Conservation (phyloP, 805 yeast genomes). For the Jamesozyma piceae region DNA sequence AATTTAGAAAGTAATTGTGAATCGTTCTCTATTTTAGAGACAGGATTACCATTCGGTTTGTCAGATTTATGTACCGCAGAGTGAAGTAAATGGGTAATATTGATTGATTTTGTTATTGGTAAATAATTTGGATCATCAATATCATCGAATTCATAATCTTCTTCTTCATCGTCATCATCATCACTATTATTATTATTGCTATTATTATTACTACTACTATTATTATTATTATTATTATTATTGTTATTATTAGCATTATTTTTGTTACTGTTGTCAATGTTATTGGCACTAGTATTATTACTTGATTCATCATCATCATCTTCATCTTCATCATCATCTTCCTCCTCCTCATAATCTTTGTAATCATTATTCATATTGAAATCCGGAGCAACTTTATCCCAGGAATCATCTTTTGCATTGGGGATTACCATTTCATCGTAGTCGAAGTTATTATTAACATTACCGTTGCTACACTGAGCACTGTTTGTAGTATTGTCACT, state of each 20-base stretch:
- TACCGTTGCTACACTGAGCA: not conserved
- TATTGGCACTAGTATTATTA: no score
- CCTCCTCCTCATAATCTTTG: slow-evolving; percentile 2
- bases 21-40: not conserved
- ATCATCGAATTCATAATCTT: slow-evolving; percentile 9
- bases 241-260: slow-evolving; percentile 1
- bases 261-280: slow-evolving; percentile 2
- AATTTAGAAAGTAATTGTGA: slow-evolving; percentile 9
- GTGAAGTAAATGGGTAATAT: slow-evolving; percentile 29
- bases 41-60: not conserved
- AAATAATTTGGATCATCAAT: slow-evolving; percentile 13
- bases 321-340: slow-evolving; percentile 5
- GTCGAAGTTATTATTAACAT: slow-evolving; percentile 38
- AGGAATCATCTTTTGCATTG: slow-evolving; percentile 37
- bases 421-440: slow-evolving; percentile 69
- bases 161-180: slow-evolving; percentile 14
- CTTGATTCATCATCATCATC: slow-evolving; percentile 2
- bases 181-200: slow-evolving; percentile 4
- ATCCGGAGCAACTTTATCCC: slow-evolving; percentile 37
- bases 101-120: slow-evolving; percentile 30
- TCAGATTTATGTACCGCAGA: slow-evolving; percentile 16
- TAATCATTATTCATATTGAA: slow-evolving; percentile 1
- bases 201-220: slow-evolving; percentile 13
- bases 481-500: not conserved
- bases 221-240: slow-evolving; percentile 1